Evolutionary conservation across 106 monocot genomes (phyloP).

Genomic region (Narthecium ossifragum): DNA sequence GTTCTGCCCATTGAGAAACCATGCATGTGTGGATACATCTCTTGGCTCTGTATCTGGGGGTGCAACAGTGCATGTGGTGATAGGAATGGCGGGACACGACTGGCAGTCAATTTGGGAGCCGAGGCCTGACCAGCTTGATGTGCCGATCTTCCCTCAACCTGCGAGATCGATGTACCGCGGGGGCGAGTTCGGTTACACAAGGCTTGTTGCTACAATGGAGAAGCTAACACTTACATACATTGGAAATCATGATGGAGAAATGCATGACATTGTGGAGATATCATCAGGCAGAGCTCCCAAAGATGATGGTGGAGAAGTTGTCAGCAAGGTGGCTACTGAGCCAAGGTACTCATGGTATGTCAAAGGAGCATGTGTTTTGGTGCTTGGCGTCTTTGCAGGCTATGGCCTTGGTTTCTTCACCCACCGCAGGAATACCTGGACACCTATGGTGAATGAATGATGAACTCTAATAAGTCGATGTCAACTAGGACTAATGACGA

Average conservation of each 20-base stretch:
- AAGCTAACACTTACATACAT: constrained; percentile 72
- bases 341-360: constrained; percentile 21
- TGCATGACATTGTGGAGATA: constrained; percentile 80
- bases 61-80: constrained; percentile 71
- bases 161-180: constrained; percentile 75
- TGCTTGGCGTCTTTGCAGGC: constrained; percentile 53
- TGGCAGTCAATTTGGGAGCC: constrained; percentile 91
- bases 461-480: constrained; percentile 23
- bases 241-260: constrained; percentile 84
- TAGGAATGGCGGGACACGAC: constrained; percentile 96
- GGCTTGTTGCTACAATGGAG: constrained; percentile 74
- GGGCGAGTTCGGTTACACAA: constrained; percentile 91
- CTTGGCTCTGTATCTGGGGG: constrained; percentile 23
- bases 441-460: constrained; percentile 63
- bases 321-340: not conserved
- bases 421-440: constrained; percentile 48
- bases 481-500: too few species aligned
- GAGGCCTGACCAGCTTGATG: constrained; percentile 50
- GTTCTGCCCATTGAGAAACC: constrained; percentile 82
- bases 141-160: constrained; percentile 75
- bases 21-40: constrained; percentile 36
- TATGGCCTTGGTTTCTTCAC: constrained; percentile 59
- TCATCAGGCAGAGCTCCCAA: constrained; percentile 18
- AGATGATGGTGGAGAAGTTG: not conserved
- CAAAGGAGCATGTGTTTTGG: constrained; percentile 27